phyloP scores from a whole-genome alignment of 108 stramenopile genomes.

The Epithemia pelagica region DNA sequence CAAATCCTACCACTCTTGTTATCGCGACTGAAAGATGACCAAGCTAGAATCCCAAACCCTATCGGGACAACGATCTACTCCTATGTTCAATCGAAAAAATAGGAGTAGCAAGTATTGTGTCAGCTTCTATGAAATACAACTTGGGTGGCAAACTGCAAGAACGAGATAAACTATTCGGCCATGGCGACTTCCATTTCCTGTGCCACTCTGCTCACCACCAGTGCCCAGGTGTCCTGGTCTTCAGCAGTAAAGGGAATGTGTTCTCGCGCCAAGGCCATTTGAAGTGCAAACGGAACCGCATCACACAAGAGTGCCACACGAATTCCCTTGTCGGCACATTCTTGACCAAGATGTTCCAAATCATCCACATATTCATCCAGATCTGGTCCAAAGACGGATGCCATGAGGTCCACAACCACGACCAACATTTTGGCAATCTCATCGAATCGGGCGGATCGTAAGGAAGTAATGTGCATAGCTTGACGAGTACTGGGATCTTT shows the following conservation, averaged over 20 bases:
- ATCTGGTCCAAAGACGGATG: background rate
- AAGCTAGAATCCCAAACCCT: too few relatives aligned
- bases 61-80: too few relatives aligned
- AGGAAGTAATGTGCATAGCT: background rate
- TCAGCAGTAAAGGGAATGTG: background rate
- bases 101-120: too few relatives aligned
- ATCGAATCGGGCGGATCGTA: background rate
- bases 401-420: background rate
- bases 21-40: too few relatives aligned
- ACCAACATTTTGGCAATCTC: background rate
- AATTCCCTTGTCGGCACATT: background rate
- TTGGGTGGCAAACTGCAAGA: too few relatives aligned
- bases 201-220: background rate
- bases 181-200: background rate
- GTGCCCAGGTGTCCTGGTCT: background rate
- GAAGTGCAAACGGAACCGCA: background rate
- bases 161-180: too few relatives aligned
- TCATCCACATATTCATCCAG: background rate
- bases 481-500: background rate
- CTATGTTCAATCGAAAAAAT: too few relatives aligned
- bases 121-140: too few relatives aligned
- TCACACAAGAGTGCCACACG: background rate
- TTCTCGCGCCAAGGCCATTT: background rate
- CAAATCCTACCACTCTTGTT: too few relatives aligned
- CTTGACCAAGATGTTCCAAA: background rate